These are phyloP conservation scores for Lyophyllum shimeji DNA, from an alignment of 768 basidiomycete species.

Conservation along the genomic window DNA sequence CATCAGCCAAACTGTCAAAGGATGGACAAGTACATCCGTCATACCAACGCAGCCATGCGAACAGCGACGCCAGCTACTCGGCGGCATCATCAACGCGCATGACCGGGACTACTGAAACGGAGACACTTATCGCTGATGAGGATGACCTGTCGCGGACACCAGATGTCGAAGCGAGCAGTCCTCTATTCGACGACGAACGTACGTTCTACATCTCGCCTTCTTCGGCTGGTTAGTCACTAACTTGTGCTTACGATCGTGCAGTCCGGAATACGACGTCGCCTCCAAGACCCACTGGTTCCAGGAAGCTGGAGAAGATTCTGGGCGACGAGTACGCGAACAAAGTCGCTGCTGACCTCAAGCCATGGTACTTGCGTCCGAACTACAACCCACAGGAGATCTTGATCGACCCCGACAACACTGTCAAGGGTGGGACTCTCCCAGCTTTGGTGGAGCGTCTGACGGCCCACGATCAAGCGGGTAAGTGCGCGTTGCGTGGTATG, in stretches of 20 bases:
- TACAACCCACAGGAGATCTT: conserved; percentile 79
- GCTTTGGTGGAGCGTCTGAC: conserved; percentile 91
- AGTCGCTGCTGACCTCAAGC: conserved; percentile 45
- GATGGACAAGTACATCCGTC: neutral
- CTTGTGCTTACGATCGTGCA: neutral
- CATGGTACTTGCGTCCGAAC: conserved; percentile 87
- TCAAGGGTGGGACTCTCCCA: conserved; percentile 83
- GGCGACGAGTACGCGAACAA: conserved; percentile 53
- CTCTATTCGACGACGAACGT: conserved; percentile 40
- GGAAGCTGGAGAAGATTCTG: conserved; percentile 68
- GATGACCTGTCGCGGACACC: neutral
- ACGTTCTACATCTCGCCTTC: conserved; percentile 18
- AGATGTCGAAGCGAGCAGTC: conserved; percentile 20
- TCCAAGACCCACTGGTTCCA: conserved; percentile 32
- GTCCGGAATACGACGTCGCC: conserved; percentile 26
- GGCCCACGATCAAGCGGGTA: conserved; percentile 85
- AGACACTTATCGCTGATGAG: conserved; percentile 12
- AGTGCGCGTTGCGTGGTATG: conserved; percentile 22
- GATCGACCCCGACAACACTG: conserved; percentile 80
- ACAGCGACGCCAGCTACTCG: conserved; percentile 14
- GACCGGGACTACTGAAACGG: conserved; percentile 1
- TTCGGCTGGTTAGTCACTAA: neutral
- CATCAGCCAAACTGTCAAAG: conserved; percentile 9
- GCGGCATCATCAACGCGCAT: conserved; percentile 4
- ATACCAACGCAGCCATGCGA: conserved; percentile 23